Conservation (phyloP, 2,329 filamentous ascomycete species). For the Diplodia corticola region DNA sequence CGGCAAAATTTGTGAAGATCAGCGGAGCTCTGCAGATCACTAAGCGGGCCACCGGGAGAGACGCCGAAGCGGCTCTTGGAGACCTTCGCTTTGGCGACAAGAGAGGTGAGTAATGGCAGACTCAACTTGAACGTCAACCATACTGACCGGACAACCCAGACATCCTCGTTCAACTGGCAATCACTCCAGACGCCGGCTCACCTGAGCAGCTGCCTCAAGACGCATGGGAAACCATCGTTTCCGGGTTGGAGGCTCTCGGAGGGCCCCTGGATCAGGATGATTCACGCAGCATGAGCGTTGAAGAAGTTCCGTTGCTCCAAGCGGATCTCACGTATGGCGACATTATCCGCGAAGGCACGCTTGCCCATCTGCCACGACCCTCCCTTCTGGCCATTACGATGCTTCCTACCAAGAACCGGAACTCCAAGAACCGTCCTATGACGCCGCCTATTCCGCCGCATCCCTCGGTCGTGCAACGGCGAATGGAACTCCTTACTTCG, state of each 20-base stretch:
- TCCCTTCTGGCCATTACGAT: slow-evolving; percentile 94
- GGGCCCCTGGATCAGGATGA: slow-evolving; percentile 85
- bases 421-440: slow-evolving; percentile 52
- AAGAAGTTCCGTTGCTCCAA: slow-evolving; percentile 93
- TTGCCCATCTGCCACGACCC: slow-evolving; percentile 82
- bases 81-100: slow-evolving; percentile 96
- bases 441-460: slow-evolving; percentile 88
- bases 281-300: slow-evolving; percentile 78
- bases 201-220: slow-evolving; percentile 89
- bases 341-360: slow-evolving; percentile 82
- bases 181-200: slow-evolving; percentile 78
- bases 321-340: slow-evolving; percentile 93
- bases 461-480: slow-evolving; percentile 88
- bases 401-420: slow-evolving; percentile 64
- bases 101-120: slow-evolving; percentile 48
- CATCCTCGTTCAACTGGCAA: slow-evolving; percentile 89
- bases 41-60: slow-evolving; percentile 89
- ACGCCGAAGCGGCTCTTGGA: slow-evolving; percentile 88
- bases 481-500: slow-evolving; percentile 96
- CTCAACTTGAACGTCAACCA: not conserved
- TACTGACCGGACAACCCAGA: slow-evolving; percentile 53
- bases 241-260: slow-evolving; percentile 87
- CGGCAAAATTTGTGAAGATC: slow-evolving; percentile 98
- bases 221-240: slow-evolving; percentile 96
- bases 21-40: slow-evolving; percentile 94